Percentiles rank a stretch among this genome's conserved stretches.
phyloP scores from a whole-genome alignment of 2,329 filamentous ascomycete genomes.

The Talaromyces albobiverticillius region DNA sequence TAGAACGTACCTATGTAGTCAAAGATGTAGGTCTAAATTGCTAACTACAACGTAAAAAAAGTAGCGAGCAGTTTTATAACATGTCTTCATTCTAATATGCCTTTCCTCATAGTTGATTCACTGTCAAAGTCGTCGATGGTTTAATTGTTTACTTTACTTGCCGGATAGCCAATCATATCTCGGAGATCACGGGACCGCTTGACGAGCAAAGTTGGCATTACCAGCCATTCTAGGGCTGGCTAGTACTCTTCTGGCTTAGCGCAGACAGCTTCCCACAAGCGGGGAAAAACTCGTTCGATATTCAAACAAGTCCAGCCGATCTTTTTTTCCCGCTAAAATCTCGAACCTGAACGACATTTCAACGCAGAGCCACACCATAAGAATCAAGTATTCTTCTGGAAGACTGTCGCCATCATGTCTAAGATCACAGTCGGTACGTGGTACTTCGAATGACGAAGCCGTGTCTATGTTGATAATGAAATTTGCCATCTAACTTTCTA shows the following conservation, averaged over 20 bases:
- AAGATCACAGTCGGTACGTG: slow-evolving; percentile 58
- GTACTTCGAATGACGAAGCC: too few species aligned
- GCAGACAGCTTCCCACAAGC: slow-evolving; percentile 34
- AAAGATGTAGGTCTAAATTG: too few species aligned
- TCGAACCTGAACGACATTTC: slow-evolving; percentile 29
- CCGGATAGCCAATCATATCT: too few species aligned
- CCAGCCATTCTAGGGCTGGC: slow-evolving; percentile 13
- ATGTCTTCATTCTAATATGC: too few species aligned
- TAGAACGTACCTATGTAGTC: too few species aligned
- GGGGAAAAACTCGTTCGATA: slow-evolving; percentile 27
- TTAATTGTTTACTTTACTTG: too few species aligned
- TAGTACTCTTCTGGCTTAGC: slow-evolving; percentile 21
- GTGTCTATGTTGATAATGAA: neutral
- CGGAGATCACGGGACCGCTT: neutral
- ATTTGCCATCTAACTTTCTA: slow-evolving; percentile 17
- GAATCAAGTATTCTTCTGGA: slow-evolving; percentile 70
- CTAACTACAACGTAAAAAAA: too few species aligned
- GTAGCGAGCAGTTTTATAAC: too few species aligned
- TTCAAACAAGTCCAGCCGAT: slow-evolving; percentile 17
- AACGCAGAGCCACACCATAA: slow-evolving; percentile 69
- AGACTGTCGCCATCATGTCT: slow-evolving; percentile 68
- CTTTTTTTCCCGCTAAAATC: slow-evolving; percentile 23
- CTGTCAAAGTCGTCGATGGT: too few species aligned
- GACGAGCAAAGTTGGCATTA: slow-evolving; percentile 7
- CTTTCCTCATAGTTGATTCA: too few species aligned